Conservation (phyloP, 768 basidiomycete genomes). For the Austroboletus festivus region DNA sequence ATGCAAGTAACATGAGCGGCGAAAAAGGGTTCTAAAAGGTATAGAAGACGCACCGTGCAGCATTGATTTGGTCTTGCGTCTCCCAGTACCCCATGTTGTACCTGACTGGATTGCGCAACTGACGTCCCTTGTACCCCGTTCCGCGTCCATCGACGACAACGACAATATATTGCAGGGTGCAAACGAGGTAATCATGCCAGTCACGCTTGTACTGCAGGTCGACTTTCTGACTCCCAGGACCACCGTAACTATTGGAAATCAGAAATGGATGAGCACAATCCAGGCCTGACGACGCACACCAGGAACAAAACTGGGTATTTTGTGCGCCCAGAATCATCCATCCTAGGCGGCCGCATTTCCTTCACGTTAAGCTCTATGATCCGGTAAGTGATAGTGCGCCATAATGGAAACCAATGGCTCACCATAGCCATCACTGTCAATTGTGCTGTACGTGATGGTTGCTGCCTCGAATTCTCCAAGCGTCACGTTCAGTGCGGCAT, state of each 20-base stretch:
- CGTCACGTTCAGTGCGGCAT: slow-evolving; percentile 60
- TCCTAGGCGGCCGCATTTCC: slow-evolving; percentile 86
- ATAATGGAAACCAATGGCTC: slow-evolving; percentile 14
- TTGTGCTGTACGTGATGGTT: slow-evolving; percentile 63
- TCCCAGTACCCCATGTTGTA: slow-evolving; percentile 88
- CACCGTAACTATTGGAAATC: slow-evolving; percentile 67
- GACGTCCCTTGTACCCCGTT: slow-evolving; percentile 87
- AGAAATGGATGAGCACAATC: slow-evolving; percentile 1
- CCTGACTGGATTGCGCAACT: slow-evolving; percentile 83
- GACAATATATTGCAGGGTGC: slow-evolving; percentile 77
- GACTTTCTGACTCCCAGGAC: slow-evolving; percentile 82
- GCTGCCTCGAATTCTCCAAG: slow-evolving; percentile 70
- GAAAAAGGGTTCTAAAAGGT: slow-evolving; percentile 4
- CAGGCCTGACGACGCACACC: slow-evolving; percentile 46
- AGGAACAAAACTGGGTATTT: slow-evolving; percentile 94
- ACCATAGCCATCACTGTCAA: slow-evolving; percentile 83
- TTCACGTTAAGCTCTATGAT: slow-evolving; percentile 78
- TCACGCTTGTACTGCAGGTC: slow-evolving; percentile 62
- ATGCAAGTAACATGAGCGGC: background rate
- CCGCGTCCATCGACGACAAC: slow-evolving; percentile 92
- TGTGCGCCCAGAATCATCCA: slow-evolving; percentile 93
- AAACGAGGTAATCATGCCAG: slow-evolving; percentile 87
- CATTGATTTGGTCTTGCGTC: slow-evolving; percentile 84
- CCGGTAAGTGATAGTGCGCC: slow-evolving; percentile 18
- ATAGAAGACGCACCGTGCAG: slow-evolving; percentile 61